Evolutionary conservation across 257 asterid species (phyloP), one percentile per base, ranked within the genome.

Genomic region (Ajuga chamaepitys): DNA sequence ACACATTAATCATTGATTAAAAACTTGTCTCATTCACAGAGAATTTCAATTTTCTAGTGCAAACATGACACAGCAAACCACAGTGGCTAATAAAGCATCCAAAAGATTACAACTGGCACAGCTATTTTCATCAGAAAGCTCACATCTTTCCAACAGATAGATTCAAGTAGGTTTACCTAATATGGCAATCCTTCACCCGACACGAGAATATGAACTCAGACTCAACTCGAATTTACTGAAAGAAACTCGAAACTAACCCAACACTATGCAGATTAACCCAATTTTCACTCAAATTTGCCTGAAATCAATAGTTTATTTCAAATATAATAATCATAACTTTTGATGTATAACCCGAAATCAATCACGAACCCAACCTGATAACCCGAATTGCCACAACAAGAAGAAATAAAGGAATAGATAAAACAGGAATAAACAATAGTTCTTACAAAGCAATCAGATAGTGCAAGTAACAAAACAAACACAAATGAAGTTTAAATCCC

Each of bases 391-490:
- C 37, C 37, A 30, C 37, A 30, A n/a, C n/a, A n/a, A n/a, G 37
- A 30, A 0, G 37, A 30, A 12, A 18, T 30, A 48, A 32, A n/a
- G 6, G 30, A 64, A 50, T 38, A 21, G 5, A 40, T 1, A 12
- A 34, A 51, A 3, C n/a, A 50, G 14, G 7, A 34, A 16, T n/a
- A 24, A 9, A 44, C 51, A 32, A 44, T 4, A 46, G n/a, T 26
- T 25, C 34, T 18, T 68, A 7, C 60, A 10, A 54, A 47, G 21
- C 66, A 64, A 44, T 24, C 11, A 44, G 17, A 28, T 35, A 41
- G 37, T 38, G 62, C 48, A 30, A 40, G 30, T 8, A 28, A 21
- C 45, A 71, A 56, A 40, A 35, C 72, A 65, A 57, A 32, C 51
- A 48, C 17, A 46, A 2, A 44, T 3, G 4, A 24, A 44, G 14